Evolutionary conservation across 441 rosid genomes (phyloP), one percentile per base, ranked within the genome.

Genomic region (Pelargonium myrrhifolium): DNA sequence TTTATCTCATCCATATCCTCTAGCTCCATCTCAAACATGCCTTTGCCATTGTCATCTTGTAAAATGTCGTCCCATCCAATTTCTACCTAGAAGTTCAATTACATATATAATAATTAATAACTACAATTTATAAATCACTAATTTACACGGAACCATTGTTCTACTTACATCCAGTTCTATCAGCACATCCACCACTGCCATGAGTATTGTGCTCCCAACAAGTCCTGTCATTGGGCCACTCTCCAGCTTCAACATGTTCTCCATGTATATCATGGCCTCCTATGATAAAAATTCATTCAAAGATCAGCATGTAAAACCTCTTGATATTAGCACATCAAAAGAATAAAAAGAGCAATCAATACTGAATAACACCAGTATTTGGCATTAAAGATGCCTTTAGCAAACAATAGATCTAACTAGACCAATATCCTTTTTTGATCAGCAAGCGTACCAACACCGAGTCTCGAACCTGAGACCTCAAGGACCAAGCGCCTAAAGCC

Each of bases 1-100:
- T 35, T 71, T 68, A 56, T 71, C 40, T 84, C 90, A 74, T 77
- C 80, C 42, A 66, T 67, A 64, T 86, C 91, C 75, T 82, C 88
- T 63, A 85, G 79, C 76, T 93, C 98, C 83, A 87, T 87, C 71
- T 85, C 84, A 80, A 93, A 93, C 66, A 93, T 82, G 59, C 90
- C 93, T 86, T 77, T 87, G 60, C 70, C 73, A 18, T 85, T 81
- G 67, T 90, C 94, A 39, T 87, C 93, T 74, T 78, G 81, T 68
- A 81, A 74, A 66, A 83, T 85, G 71, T 85, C 88, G 75, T 89
- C 92, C 89, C 91, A 82, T 62, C 83, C 87, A 65, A 93, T 93
- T 67, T 82, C 86, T 74, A 89, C 76, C 96, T 93, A 65, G 9
- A 81, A 56, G 63, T 28, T 58, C 64, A n/a, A 63, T 61, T 39